Base-by-base conservation (phyloP, 768 basidiomycete species). In the Boletus huronensis region DNA sequence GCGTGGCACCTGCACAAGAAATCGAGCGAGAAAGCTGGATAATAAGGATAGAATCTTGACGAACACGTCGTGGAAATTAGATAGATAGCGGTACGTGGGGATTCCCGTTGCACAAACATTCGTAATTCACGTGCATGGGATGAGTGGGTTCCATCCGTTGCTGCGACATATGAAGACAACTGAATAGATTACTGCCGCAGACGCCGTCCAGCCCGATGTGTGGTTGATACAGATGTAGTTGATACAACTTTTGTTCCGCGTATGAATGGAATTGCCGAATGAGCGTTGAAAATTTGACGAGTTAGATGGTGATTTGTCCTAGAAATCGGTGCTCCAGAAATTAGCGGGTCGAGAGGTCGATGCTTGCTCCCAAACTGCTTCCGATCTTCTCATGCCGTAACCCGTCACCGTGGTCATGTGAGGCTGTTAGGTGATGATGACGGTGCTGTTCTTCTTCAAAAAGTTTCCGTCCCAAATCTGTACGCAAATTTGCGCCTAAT, bases 401-500 rank as follows among this genome's bases (percentile, higher is more conserved):
- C 39, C 57, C 59, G 31, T 72, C 69, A 23, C 19, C 39, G 44
- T 56, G 66, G 41, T 53, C 44, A 48, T 59, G 54, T 6, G 62
- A 19, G 21, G 50, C 11, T 14, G 57, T 14, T 19, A 58, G 23
- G 41, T 68, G 62, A 2, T 66, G 69, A 26, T 72, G 75, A 48
- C 82, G 77, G 63, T 80, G 73, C 58, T 84, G 82, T 64, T 87
- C 84, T 62, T 84, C 87, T 61, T 87, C 86, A 63, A 88, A 88
- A 53, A 88, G 69, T 66, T 81, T 83, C 48, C 86, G 68, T 34
- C 85, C 86, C 39, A 87, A 75, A 58, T 87, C 85, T 16, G 82
- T 79, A 42, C 83, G 76, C 42, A 85, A 71, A 54, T 82, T 82
- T 39, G 77, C 80, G 57, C 77, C 77, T 44, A 75, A 66, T 40